Evolutionary conservation across 257 asterid genomes (phyloP).

Genomic region (Handroanthus guayacan): DNA sequence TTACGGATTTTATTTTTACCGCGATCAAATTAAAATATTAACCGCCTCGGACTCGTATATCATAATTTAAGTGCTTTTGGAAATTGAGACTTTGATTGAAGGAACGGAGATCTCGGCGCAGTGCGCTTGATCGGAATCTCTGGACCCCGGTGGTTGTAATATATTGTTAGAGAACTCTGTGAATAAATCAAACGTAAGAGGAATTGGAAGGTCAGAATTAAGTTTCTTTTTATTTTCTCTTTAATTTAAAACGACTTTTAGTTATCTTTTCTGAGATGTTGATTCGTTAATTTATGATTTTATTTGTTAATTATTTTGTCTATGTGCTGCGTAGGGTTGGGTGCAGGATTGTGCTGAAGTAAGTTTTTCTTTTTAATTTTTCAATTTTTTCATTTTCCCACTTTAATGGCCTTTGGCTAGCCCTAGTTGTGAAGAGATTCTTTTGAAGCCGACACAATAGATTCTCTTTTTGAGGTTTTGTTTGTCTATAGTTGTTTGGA

Average conservation of each 20-base stretch:
- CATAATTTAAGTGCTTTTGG: slow-evolving; percentile 36
- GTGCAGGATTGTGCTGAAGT: slow-evolving; percentile 16
- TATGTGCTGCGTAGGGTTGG: slow-evolving; percentile 38
- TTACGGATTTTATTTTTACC: slow-evolving; percentile 24
- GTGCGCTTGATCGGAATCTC: slow-evolving; percentile 41
- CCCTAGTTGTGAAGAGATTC: not conserved
- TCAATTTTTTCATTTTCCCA: not conserved
- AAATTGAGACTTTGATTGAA: slow-evolving; percentile 35
- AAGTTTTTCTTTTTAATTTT: not conserved
- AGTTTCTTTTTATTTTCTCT: not conserved
- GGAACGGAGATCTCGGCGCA: slow-evolving; percentile 42
- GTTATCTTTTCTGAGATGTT: slow-evolving; percentile 30
- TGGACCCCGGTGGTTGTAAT: slow-evolving; percentile 20
- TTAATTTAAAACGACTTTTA: slow-evolving; percentile 15
- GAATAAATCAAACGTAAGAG: not conserved
- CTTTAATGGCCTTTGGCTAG: not conserved
- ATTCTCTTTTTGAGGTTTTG: not conserved
- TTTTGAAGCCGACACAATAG: not conserved
- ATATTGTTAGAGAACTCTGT: not conserved
- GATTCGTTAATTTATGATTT: slow-evolving; percentile 31
- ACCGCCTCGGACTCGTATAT: slow-evolving; percentile 36
- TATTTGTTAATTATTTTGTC: slow-evolving; percentile 22
- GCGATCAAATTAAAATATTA: slow-evolving; percentile 24
- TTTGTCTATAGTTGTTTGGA: slow-evolving; percentile 5
- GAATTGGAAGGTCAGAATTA: slow-evolving; percentile 29